Base-by-base conservation (phyloP, 1,139 yeast species). In the Blastobotrys ciferrii region DNA sequence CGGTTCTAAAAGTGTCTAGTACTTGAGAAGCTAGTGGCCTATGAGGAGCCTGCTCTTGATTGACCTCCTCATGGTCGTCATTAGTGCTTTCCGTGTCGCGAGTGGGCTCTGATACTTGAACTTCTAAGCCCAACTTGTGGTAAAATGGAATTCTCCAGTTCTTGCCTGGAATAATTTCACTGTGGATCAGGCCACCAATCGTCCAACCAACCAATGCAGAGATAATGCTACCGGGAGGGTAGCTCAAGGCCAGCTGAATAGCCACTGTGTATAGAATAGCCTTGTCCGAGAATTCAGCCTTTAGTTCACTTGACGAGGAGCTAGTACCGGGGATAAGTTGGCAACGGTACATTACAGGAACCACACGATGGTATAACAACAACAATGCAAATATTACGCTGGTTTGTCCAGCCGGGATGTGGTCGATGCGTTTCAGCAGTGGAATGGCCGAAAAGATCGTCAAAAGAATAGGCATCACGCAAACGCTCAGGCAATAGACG, bases 271-370 rank as follows among this genome's bases (percentile, higher is more conserved):
- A 81, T 2, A 82, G 62, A 44, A 81, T 77, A 51, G 79, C 74
- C 58, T 81, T 82, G 63, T 84, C 86, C 1, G 83, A 58, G 19
- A 65, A 43, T 45, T 57, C 57, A 32, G 53, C 65, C 53, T 53
- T 63, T 52, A 44, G 57, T 51, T 40, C 54, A 39, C 14, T 51
- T 42, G n/a, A 62, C 50, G 51, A 60, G n/a, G n/a, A n/a, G 46
- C 53, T 59, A 33, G 57, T 55, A 19, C 49, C 53, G 47, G 51
- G 65, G 41, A 50, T 77, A 18, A 83, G 65, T 56, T 77, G 78
- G 65, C 84, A 81, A 58, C 73, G 72, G 65, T 82, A 85, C 13
- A 78, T 74, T 1, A 76, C 71, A 0, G 95, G 95, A 2, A 84
- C 77, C 52, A 71, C 69, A 12, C 72, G 68, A 37, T 78, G 77